Evolutionary conservation across 306 rosid genomes (phyloP), one percentile per base, ranked within the genome.

Genomic region (Begonia loranthoides): DNA sequence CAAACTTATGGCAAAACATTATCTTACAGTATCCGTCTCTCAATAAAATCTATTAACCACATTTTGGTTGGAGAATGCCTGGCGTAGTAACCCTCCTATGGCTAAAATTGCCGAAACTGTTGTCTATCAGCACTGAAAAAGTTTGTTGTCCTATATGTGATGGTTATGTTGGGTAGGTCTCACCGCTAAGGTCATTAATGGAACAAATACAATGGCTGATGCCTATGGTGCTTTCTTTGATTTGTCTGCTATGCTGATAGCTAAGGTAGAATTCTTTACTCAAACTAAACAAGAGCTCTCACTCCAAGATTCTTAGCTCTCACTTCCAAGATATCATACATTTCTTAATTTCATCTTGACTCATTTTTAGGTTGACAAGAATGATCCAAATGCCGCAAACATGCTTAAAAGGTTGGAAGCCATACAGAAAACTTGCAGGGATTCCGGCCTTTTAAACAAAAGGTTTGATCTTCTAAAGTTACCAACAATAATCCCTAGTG

Each of bases 191-290:
- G 69, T 90, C 59, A 80, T 90, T 70, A 79, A 85, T 65, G 80
- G 79, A 64, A 90, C 97, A 45, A 74, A 73, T 53, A 80, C 83
- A 13, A 76, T 80, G 66, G 73, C 83, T 40, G 97, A 90, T 59
- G 92, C 86, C 75, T 90, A 90, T 52, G 83, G 83, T 50, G 87
- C 95, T 70, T 90, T 90, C 83, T 78, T 63, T 68, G 97, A 90
- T 72, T 84, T 90, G 61, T 73, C 97, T 52, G 75, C 71, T 52
- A 60, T 80, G 73, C 52, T 90, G 52, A 73, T 80, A 68, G 71
- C 76, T 50, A 90, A 90, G 97, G 97, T 85, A 82, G 50, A 69
- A 45, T 53, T 28, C 56, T 66, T 49, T 50, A 46, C 2, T 65
- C 15, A 40, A 16, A 49, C 64, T 43, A 40, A 58, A 21, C 61